Percentiles rank a stretch among this genome's conserved stretches.
Conservation (phyloP, 345 rosid species). For the Triadica sebifera region DNA sequence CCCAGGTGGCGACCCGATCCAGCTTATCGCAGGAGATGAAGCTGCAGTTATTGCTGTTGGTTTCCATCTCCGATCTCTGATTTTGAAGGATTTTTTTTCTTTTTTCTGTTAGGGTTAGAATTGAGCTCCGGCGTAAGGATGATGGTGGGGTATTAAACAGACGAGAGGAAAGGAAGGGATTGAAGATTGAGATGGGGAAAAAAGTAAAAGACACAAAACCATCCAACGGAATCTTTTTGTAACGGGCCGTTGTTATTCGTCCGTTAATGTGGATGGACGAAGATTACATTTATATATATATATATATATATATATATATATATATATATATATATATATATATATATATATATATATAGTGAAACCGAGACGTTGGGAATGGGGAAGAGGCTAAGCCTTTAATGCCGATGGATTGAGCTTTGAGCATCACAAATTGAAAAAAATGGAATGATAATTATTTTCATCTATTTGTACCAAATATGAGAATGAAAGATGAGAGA, state of each 20-base stretch:
- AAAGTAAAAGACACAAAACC: background rate
- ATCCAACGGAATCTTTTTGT: constrained; percentile 1
- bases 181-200: background rate
- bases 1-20: constrained; percentile 60
- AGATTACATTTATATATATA: too few relatives aligned
- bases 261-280: constrained; percentile 2
- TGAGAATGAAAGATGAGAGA: too few relatives aligned
- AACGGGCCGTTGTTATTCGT: constrained; percentile 5
- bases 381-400: too few relatives aligned
- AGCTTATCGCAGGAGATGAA: constrained; percentile 60
- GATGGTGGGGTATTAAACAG: background rate
- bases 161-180: background rate
- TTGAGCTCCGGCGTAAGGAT: background rate
- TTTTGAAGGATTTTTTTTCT: background rate
- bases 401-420: too few relatives aligned
- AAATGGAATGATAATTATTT: too few relatives aligned
- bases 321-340: too few relatives aligned
- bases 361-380: too few relatives aligned
- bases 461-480: too few relatives aligned
- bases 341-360: too few relatives aligned
- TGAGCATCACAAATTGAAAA: too few relatives aligned
- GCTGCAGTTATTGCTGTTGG: constrained; percentile 30
- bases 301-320: too few relatives aligned
- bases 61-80: constrained; percentile 7
- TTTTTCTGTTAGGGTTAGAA: background rate